Conservation (phyloP, 495 filamentous ascomycete species). For the Penicillium crystallinum region DNA sequence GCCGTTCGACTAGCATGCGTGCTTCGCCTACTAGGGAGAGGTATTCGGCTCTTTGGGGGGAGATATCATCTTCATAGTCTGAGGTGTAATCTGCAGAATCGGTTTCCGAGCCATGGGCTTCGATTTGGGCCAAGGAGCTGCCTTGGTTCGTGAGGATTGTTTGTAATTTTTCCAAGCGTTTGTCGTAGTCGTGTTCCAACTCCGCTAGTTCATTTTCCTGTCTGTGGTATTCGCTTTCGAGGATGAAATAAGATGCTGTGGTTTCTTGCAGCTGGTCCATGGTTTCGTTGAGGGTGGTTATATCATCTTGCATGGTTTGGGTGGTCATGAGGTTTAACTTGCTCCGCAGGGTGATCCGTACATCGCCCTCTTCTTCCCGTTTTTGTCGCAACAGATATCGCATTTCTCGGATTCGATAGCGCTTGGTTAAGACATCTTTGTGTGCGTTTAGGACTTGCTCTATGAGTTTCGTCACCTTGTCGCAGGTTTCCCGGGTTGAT, state of each 20-base stretch:
- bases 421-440: conserved; percentile 11
- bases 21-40: conserved; percentile 26
- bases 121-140: not conserved
- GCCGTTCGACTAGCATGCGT: conserved; percentile 21
- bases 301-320: not conserved
- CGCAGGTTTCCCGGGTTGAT: not conserved
- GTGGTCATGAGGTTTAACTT: conserved; percentile 15
- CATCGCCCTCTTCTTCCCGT: conserved; percentile 14
- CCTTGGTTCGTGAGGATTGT: not conserved
- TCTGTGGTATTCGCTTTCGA: conserved; percentile 24
- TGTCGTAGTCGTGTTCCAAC: conserved; percentile 20
- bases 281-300: not conserved
- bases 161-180: conserved; percentile 15
- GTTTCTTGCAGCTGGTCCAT: conserved; percentile 13
- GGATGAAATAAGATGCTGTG: conserved; percentile 13
- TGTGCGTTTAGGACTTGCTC: conserved; percentile 6
- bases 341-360: conserved; percentile 7
- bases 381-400: conserved; percentile 11
- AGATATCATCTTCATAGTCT: not conserved
- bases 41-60: conserved; percentile 16
- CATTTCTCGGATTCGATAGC: conserved; percentile 15
- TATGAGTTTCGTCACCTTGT: conserved; percentile 1
- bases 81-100: not conserved
- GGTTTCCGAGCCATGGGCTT: not conserved
- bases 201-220: conserved; percentile 24